These are phyloP conservation scores for Plantago lanceolata DNA, from an alignment of 305 asterid genomes.

Conservation along the genomic window DNA sequence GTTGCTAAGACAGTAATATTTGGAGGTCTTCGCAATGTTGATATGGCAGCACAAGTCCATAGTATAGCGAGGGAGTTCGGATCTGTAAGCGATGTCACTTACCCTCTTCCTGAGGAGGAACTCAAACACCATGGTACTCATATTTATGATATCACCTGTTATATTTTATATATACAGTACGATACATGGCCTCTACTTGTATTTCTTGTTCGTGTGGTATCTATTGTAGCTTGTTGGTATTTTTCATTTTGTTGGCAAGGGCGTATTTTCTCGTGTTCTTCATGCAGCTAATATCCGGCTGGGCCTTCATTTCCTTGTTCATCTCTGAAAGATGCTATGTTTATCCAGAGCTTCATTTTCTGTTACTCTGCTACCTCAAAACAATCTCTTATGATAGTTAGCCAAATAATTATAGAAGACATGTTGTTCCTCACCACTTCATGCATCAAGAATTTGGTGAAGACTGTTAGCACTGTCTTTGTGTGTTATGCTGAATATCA, in stretches of 20 bases:
- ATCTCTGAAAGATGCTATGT: background rate
- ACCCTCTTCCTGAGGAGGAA: conserved; percentile 79
- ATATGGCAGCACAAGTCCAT: conserved; percentile 81
- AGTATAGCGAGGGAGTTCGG: conserved; percentile 59
- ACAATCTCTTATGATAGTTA: background rate
- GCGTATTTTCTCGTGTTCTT: too few species aligned
- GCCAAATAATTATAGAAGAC: background rate
- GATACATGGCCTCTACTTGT: background rate
- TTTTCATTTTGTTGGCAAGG: too few species aligned
- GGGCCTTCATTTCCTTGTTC: too few species aligned
- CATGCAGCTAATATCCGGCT: too few species aligned
- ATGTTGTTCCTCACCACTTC: background rate
- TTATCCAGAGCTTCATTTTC: background rate
- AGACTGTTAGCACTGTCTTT: background rate
- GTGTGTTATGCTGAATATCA: background rate
- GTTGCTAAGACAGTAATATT: conserved; percentile 82
- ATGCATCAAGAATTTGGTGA: background rate
- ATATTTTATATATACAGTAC: background rate
- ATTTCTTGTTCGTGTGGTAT: background rate
- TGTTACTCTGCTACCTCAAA: background rate
- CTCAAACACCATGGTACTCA: conserved; percentile 66
- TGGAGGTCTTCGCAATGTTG: conserved; percentile 65
- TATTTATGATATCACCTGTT: conserved; percentile 12
- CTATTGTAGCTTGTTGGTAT: too few species aligned
- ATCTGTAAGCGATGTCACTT: conserved; percentile 52